phyloP scores from a whole-genome alignment of 225 moss, liverwort and hornwort species.

The Neckera pumila region DNA sequence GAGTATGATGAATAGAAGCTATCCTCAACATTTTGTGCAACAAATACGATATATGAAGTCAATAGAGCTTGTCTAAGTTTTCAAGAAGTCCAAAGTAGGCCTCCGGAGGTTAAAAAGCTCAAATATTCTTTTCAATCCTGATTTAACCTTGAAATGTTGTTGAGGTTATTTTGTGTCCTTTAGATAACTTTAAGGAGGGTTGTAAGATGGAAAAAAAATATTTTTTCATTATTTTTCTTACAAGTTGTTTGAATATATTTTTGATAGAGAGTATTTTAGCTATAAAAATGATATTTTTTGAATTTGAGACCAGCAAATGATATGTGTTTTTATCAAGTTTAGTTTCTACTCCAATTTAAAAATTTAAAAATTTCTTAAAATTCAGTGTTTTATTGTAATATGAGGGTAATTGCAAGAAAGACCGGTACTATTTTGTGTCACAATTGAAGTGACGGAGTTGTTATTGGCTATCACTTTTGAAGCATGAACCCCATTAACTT shows the following conservation, averaged over 20 bases:
- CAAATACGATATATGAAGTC: background rate
- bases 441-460: no score
- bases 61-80: background rate
- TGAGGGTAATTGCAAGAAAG: no score
- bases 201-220: background rate
- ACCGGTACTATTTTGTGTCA: no score
- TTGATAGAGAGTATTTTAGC: background rate
- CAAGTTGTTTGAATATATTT: background rate
- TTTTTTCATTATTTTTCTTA: background rate
- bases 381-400: background rate
- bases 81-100: background rate
- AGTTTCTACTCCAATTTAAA: background rate
- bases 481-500: no score
- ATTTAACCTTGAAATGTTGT: background rate
- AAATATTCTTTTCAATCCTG: background rate
- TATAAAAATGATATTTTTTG: background rate
- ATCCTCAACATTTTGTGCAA: rapidly evolving
- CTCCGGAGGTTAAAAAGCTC: background rate
- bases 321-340: background rate
- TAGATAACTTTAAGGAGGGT: rapidly evolving
- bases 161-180: background rate
- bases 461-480: no score
- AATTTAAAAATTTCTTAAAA: background rate
- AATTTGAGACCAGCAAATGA: background rate
- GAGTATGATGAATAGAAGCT: background rate